Evolutionary conservation across 306 rosid genomes (phyloP).

Genomic region (Comarum palustre): DNA sequence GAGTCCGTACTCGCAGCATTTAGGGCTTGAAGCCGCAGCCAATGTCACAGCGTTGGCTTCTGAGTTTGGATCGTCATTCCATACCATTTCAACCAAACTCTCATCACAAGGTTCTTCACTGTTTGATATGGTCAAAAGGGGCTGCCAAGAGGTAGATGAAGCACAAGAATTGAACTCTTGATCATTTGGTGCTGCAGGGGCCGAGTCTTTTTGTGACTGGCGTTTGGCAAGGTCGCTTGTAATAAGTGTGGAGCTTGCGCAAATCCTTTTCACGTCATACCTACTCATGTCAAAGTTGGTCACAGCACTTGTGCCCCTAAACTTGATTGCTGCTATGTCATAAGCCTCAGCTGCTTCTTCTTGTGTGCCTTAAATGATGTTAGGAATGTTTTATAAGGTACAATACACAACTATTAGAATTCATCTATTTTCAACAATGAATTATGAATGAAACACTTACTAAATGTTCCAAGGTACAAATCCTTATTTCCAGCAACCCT

Average conservation of each 20-base stretch:
- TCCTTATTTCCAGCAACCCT: constrained; percentile 98
- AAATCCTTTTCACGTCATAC: constrained; percentile 93
- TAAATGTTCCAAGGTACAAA: constrained; percentile 95
- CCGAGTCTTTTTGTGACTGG: constrained; percentile 46
- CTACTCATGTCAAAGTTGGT: constrained; percentile 90
- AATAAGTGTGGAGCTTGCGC: constrained; percentile 92
- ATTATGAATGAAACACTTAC: constrained; percentile 37
- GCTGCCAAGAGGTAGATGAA: constrained; percentile 42
- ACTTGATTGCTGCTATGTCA: constrained; percentile 97
- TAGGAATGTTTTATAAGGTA: neutral
- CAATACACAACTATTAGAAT: neutral
- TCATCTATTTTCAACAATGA: too few relatives aligned
- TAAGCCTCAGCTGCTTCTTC: constrained; percentile 99
- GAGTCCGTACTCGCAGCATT: constrained; percentile 33
- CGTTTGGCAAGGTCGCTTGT: constrained; percentile 83
- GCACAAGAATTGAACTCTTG: constrained; percentile 41
- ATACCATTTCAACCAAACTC: constrained; percentile 55
- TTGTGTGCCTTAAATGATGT: constrained; percentile 62
- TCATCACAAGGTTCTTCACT: constrained; percentile 50
- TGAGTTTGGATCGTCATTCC: constrained; percentile 51
- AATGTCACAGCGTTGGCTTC: neutral
- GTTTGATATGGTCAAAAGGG: constrained; percentile 44
- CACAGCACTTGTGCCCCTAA: constrained; percentile 92
- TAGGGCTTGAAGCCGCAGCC: constrained; percentile 35
- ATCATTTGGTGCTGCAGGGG: constrained; percentile 17